Evolutionary conservation across 148 eudicot species (phyloP).

Genomic region (Amaranthus palmeri): DNA sequence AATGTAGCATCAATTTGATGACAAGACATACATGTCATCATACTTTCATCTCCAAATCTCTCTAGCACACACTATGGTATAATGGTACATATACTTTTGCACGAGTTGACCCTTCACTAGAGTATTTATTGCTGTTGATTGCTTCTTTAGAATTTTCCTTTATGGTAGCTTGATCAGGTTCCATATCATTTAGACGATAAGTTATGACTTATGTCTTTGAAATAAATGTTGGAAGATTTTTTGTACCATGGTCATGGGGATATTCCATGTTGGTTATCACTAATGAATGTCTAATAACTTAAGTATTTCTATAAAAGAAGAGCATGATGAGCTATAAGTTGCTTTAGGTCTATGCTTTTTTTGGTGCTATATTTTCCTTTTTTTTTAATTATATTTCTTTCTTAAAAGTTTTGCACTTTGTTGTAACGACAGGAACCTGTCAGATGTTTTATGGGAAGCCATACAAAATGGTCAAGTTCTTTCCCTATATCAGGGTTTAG

Average conservation of each 20-base stretch:
- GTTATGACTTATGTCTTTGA: too few species aligned
- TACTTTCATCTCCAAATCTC: too few species aligned
- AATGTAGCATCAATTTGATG: too few species aligned
- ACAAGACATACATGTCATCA: too few species aligned
- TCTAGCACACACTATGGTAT: too few species aligned
- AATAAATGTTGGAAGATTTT: background rate
- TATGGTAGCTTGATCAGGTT: too few species aligned
- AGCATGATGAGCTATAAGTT: background rate
- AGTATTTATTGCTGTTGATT: too few species aligned
- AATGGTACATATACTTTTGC: too few species aligned
- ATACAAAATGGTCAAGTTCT: slow-evolving; percentile 63
- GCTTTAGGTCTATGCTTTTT: background rate
- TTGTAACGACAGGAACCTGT: slow-evolving; percentile 56
- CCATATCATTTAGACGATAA: too few species aligned
- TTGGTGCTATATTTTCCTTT: background rate
- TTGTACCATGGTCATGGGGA: background rate
- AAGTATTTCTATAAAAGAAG: background rate
- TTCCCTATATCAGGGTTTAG: slow-evolving; percentile 87
- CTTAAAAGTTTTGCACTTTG: background rate
- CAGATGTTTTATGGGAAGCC: slow-evolving; percentile 89
- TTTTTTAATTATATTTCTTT: background rate
- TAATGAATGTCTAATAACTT: background rate
- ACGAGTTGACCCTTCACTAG: too few species aligned
- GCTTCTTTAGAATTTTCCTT: too few species aligned
- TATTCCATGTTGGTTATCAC: background rate